Conservation (phyloP, 192 early-diverging fungal genomes). For the Rhizophagus sp. region DNA sequence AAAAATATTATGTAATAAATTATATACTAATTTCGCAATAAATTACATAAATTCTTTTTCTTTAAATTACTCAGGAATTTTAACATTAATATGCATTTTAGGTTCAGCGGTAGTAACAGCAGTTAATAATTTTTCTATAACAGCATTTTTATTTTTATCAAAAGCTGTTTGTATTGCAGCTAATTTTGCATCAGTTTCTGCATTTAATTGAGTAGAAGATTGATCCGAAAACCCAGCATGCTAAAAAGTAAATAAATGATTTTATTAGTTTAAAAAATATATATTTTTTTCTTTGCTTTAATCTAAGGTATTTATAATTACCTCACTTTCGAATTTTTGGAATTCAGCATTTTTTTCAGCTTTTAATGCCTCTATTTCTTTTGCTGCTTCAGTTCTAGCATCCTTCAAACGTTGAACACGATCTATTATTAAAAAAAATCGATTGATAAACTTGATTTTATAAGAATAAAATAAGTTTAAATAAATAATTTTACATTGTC, state of each 20-base stretch:
- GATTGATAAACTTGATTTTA: not conserved
- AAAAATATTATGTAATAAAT: no score
- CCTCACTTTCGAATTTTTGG: constrained; percentile 69
- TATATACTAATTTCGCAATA: no score
- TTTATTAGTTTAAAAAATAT: not conserved
- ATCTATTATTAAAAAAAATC: constrained; percentile 47
- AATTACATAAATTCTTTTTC: no score
- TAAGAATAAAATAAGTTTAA: not conserved
- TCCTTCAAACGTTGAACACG: constrained; percentile 92
- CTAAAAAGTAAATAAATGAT: constrained; percentile 42
- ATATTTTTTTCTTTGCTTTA: not conserved
- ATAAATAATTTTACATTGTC: constrained; percentile 66
- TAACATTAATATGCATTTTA: constrained; percentile 58
- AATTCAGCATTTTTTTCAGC: constrained; percentile 82
- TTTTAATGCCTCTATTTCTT: constrained; percentile 89
- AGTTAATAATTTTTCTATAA: constrained; percentile 68
- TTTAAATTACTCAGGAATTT: not conserved
- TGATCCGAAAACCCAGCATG: constrained; percentile 72
- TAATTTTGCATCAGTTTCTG: constrained; percentile 72
- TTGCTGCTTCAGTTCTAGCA: constrained; percentile 90
- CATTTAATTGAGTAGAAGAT: constrained; percentile 56
- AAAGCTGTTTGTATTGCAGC: constrained; percentile 60
- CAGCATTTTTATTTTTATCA: constrained; percentile 61
- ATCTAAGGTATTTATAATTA: constrained; percentile 29
- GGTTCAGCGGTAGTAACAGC: constrained; percentile 68